Evolutionary conservation across 78 protist genomes (phyloP).

Genomic region (Monosiga brevicollis): DNA sequence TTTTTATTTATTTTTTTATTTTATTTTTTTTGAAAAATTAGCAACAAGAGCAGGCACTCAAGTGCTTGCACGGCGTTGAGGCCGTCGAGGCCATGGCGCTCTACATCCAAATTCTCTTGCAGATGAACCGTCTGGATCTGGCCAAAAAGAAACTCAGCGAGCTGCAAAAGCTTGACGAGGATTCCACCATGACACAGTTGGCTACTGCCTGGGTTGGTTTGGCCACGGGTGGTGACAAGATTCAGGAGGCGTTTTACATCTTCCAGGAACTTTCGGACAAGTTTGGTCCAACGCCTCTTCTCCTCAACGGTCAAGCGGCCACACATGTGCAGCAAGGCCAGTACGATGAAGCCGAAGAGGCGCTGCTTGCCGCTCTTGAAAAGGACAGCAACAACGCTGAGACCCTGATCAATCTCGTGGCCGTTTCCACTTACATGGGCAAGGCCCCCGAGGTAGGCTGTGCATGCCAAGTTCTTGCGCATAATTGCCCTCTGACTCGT

Average conservation of each 20-base stretch:
- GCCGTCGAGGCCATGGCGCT: conserved; percentile 14
- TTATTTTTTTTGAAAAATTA: too few relatives aligned
- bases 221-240: conserved; percentile 9
- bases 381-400: conserved; percentile 10
- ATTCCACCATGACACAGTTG: conserved; percentile 23
- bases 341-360: conserved; percentile 18
- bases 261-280: conserved; percentile 16
- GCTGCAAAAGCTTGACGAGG: conserved; percentile 19
- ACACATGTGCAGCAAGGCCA: conserved; percentile 16
- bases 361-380: neutral
- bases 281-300: conserved; percentile 1
- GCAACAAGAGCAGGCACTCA: conserved; percentile 5
- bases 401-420: conserved; percentile 11
- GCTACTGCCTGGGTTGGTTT: conserved; percentile 31
- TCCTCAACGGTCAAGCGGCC: conserved; percentile 20
- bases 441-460: conserved; percentile 14
- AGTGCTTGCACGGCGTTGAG: neutral
- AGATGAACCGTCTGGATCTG: conserved; percentile 11
- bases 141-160: too few relatives aligned
- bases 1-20: too few relatives aligned
- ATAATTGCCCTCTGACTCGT: too few relatives aligned
- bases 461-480: too few relatives aligned
- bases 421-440: neutral
- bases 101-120: neutral
- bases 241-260: conserved; percentile 22